Base-by-base conservation (phyloP, 768 basidiomycete species). In the Tubosaeta sp. region DNA sequence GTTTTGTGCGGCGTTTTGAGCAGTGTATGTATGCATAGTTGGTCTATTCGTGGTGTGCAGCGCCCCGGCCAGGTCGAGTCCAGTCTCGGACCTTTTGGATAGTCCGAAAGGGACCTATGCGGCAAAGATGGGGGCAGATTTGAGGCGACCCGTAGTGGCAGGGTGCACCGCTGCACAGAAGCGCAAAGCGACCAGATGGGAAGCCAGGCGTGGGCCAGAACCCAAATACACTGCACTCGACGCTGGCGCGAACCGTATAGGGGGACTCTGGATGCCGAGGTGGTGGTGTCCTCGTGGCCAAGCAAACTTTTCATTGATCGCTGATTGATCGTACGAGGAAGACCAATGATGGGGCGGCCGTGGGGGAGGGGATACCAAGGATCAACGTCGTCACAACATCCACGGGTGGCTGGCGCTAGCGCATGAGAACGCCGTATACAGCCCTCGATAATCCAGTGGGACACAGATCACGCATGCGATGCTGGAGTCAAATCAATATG, bases 171-270 rank as follows among this genome's bases (percentile, higher is more conserved):
- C 42, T 29, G 48, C 50, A 53, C 41, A 26, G 46, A 46, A 31
- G 27, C n/a, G 31, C 44, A 29, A 29, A 16, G 35, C 35, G n/a
- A 17, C 35, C 35, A 37, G 43, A 55, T 38, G 19, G 39, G 32
- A 16, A 22, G 17, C 32, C 35, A 26, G 33, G 41, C 17, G 43
- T 31, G 32, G 43, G 49, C 27, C 25, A 22, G 51, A 42, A 35
- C 11, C 49, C 37, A 31, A 45, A 16, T 25, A 49, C 63, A 59
- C 59, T 53, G 63, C 63, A 55, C 38, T 48, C 43, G 58, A 33
- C 35, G 42, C 54, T 58, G 50, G 50, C 41, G 35, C 13, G 5
- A 35, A 6, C 13, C 22, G 22, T 22, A 22, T 22, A 22, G 22
- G 22, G 22, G 22, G 22, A 29, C 9, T 29, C 29, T 6, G 9